Base-by-base conservation (phyloP, 1,139 yeast genomes). In the Wickerhamiella pararugosa region DNA sequence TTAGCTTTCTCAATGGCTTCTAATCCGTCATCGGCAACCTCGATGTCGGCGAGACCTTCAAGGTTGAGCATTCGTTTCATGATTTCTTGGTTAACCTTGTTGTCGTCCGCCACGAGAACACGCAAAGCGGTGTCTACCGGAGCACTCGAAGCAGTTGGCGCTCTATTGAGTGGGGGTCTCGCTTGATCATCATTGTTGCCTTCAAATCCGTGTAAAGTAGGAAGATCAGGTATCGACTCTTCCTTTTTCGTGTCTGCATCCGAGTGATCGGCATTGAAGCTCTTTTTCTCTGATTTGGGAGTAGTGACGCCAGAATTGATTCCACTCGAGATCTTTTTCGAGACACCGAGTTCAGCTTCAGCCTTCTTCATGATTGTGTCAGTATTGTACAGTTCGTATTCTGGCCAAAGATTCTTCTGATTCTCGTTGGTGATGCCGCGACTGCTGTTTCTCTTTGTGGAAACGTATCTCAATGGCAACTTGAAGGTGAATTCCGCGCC, bases 51-150 rank as follows among this genome's bases (percentile, higher is more conserved):
- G 47, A 82, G 73, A 0, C 95, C 94, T 62, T 90, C 97, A 10
- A 87, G 65, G 48, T 73, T 73, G 47, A 92, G 66, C 96, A 90
- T 87, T 46, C 97, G 66, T 52, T 73, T 75, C 58, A 87, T 82
- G 26, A 90, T 97, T 58, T 87, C 95, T 59, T 87, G 97, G 57
- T 90, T 90, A 7, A 92, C 97, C 53, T 73, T 66, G 55, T 90
- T 90, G 56, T 90, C 98, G 57, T 90, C 98, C 0, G 95, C 97
- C n/a, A 90, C 90, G 43, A 90, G 67, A 25, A 90, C 52, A 1
- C 42, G 40, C 39, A 51, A 29, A 27, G 46, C 29, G 4, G 44
- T 38, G 29, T 38, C 34, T 9, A 38, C 41, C 2, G 32, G 29
- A n/a, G 31, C 28, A 25, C 41, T 36, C 36, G 32, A 29, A 32